Percentiles rank a stretch among this genome's conserved stretches.
Conservation (phyloP, 805 yeast species). For the Myxozyma udenii region DNA sequence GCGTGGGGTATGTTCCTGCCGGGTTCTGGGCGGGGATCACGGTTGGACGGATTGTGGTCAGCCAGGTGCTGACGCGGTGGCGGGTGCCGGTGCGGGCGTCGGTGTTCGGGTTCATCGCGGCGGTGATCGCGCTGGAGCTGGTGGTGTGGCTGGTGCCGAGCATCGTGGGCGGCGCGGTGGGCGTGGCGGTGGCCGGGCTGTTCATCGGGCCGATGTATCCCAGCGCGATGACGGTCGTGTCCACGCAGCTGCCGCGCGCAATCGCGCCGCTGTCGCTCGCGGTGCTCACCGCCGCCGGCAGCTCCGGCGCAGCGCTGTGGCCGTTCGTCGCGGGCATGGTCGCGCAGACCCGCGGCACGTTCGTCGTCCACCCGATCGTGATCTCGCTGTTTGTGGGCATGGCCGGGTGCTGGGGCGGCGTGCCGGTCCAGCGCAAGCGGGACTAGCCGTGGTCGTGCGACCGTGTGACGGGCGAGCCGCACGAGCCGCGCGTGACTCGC, state of each 20-base stretch:
- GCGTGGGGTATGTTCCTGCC: conserved; percentile 61
- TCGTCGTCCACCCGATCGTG: conserved; percentile 33
- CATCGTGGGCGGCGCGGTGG: conserved; percentile 47
- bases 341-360: conserved; percentile 36
- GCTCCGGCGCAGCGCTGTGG: conserved; percentile 73
- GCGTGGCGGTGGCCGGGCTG: conserved; percentile 51
- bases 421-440: conserved; percentile 5
- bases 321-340: conserved; percentile 62
- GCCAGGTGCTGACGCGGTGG: conserved; percentile 21
- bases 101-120: conserved; percentile 40
- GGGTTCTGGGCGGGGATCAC: conserved; percentile 74
- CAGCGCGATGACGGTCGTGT: conserved; percentile 60
- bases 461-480: no score
- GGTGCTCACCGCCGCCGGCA: conserved; percentile 72
- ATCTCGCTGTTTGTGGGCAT: conserved; percentile 30
- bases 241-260: conserved; percentile 57
- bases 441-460: no score
- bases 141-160: conserved; percentile 51
- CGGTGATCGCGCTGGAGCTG: conserved; percentile 42
- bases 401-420: conserved; percentile 31
- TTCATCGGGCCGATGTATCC: conserved; percentile 66
- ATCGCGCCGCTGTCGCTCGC: conserved; percentile 69
- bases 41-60: conserved; percentile 54
- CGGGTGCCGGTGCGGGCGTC: conserved; percentile 31
- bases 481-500: no score